These are phyloP conservation scores for Gastrodia elata DNA, from an alignment of 106 monocot species.

Conservation along the genomic window DNA sequence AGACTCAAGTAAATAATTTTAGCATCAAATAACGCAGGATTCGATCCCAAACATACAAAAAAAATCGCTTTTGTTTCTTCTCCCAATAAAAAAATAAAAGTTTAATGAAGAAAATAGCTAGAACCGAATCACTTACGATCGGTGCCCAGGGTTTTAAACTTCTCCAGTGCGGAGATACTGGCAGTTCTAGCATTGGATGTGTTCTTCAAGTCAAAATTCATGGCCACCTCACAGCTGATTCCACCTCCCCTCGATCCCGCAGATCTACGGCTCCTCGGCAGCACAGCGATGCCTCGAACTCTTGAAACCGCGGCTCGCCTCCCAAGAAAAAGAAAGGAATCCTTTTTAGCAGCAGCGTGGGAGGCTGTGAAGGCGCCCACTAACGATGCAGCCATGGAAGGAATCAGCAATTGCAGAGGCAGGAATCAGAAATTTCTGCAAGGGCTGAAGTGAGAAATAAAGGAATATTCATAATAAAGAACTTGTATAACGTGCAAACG, in stretches of 20 bases:
- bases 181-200: conserved; percentile 26
- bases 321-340: not conserved
- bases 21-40: not conserved
- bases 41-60: not conserved
- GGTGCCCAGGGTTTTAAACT: conserved; percentile 56
- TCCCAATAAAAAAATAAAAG: not conserved
- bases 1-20: no score
- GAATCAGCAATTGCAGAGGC: not conserved
- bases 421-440: not conserved
- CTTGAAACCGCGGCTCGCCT: no score
- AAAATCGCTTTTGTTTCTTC: not conserved
- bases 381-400: conserved; percentile 1
- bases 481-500: no score
- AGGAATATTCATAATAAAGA: not conserved
- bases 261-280: not conserved
- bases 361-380: not conserved
- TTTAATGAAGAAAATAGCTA: not conserved
- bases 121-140: conserved; percentile 39
- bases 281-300: not conserved
- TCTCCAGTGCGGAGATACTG: conserved; percentile 69
- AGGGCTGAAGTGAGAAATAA: not conserved
- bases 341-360: not conserved
- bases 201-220: conserved; percentile 12
- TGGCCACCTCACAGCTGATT: conserved; percentile 28
- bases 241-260: not conserved